Percentiles rank a stretch among this genome's conserved stretches.
Conservation (phyloP, 495 filamentous ascomycete genomes). For the Aspergillus cristatus region DNA sequence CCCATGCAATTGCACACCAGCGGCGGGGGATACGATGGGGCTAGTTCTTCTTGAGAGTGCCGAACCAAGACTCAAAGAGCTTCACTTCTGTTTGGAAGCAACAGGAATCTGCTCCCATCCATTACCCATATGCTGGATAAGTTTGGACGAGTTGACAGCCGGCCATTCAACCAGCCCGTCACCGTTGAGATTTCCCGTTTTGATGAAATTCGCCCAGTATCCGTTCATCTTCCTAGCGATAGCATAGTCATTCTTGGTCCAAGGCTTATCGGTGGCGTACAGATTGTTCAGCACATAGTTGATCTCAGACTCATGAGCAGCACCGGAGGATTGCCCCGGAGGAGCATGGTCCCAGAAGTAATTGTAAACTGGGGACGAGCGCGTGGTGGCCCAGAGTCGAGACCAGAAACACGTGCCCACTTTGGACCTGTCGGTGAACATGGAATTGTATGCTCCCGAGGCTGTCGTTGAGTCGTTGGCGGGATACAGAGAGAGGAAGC, state of each 20-base stretch:
- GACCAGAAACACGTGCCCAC: constrained; percentile 8
- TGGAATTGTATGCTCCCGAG: constrained; percentile 4
- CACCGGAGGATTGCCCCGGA: constrained; percentile 8
- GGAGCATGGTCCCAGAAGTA: constrained; percentile 10
- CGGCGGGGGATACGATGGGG: no score
- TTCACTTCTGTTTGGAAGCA: background rate
- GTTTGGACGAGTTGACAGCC: background rate
- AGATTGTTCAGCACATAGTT: constrained; percentile 14
- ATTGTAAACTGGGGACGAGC: constrained; percentile 1
- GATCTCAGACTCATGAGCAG: constrained; percentile 13
- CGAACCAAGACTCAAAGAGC: background rate
- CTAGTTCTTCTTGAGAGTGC: no score
- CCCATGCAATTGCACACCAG: no score
- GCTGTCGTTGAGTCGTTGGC: background rate
- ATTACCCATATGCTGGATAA: background rate
- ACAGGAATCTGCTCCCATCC: background rate
- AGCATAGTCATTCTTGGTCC: constrained; percentile 7
- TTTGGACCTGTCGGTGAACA: constrained; percentile 5
- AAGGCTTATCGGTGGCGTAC: constrained; percentile 9
- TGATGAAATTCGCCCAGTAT: constrained; percentile 17
- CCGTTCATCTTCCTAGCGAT: constrained; percentile 9
- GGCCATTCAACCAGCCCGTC: constrained; percentile 1
- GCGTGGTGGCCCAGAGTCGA: background rate
- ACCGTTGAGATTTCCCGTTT: constrained; percentile 8
- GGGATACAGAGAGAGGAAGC: constrained; percentile 4